Evolutionary conservation across 306 rosid species (phyloP), one percentile per base, ranked within the genome.

Genomic region (Crotalaria pallida): DNA sequence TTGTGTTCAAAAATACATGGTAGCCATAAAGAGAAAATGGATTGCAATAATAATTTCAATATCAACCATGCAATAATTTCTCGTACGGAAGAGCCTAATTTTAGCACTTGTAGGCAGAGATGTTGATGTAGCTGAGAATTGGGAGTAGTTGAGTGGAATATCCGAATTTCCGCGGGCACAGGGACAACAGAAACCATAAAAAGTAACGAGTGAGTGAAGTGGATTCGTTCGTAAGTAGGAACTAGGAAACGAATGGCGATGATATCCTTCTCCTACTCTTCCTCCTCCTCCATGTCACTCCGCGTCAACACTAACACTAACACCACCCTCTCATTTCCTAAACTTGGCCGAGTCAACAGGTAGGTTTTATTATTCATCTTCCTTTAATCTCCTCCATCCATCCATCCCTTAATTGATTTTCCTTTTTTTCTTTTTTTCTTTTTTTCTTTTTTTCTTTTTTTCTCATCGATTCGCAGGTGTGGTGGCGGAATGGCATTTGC

Each of bases 401-500:
- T n/a, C n/a, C n/a, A n/a, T n/a, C n/a, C n/a, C n/a, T n/a, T 31
- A 3, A 0, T 27, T 29, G 19, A n/a, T 6, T 0, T 31, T 31
- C 8, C 6, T 8, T 6, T 1, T 5, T 31, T 31, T 27, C 31
- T 27, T 4, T 27, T 27, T 21, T 11, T 17, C 17, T 1, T 0
- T 8, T 0, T 2, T 51, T 16, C 5, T 6, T 2, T 15, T 11
- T 26, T 24, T n/a, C n/a, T n/a, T n/a, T n/a, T n/a, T n/a, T n/a
- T 29, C 6, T 3, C 4, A 29, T 29, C 6, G 4, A 3, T 0
- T 5, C 16, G 58, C 61, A 84, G 89, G 81, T 44, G 49, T 26
- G 19, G 76, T 18, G 89, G 76, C 15, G 89, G 93, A 56, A 43
- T 87, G 81, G 80, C 88, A 18, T 66, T 78, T 67, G 96, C 97